Percentiles rank a stretch among this genome's conserved stretches.
Evolutionary conservation across 2,329 filamentous ascomycete species (phyloP).

Genomic region (Microdochium paspali): DNA sequence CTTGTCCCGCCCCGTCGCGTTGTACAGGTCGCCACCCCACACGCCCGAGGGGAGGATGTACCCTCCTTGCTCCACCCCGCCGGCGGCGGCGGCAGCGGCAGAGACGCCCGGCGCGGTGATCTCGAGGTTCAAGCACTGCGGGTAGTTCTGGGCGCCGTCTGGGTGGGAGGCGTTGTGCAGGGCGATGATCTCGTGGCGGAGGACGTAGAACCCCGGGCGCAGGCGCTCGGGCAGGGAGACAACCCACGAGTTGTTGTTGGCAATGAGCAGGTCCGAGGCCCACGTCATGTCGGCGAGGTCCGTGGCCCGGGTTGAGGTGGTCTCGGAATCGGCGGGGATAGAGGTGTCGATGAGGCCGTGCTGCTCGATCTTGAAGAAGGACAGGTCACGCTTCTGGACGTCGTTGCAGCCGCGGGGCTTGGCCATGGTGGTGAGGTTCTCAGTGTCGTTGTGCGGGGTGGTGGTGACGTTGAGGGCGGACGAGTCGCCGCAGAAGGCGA

Average conservation of each 20-base stretch:
- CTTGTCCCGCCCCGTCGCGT: conserved; percentile 8
- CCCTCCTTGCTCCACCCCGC: neutral
- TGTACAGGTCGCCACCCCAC: conserved; percentile 13
- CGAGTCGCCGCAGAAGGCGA: conserved; percentile 25
- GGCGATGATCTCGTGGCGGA: conserved; percentile 42
- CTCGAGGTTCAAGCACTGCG: conserved; percentile 48
- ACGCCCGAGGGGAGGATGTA: conserved; percentile 8
- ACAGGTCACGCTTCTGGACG: conserved; percentile 21
- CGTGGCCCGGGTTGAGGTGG: neutral
- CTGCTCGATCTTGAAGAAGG: conserved; percentile 25
- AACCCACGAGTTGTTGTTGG: conserved; percentile 38
- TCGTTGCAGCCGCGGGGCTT: conserved; percentile 13
- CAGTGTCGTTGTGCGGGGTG: neutral
- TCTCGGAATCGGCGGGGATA: too few species aligned
- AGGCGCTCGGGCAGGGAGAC: conserved; percentile 34
- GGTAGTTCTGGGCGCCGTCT: conserved; percentile 40
- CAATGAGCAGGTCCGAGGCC: conserved; percentile 31
- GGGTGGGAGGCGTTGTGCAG: conserved; percentile 32
- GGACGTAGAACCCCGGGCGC: conserved; percentile 37
- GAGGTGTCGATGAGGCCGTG: conserved; percentile 18
- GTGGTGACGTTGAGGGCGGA: neutral
- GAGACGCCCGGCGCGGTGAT: too few species aligned
- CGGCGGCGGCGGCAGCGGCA: conserved; percentile 29
- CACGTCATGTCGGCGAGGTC: conserved; percentile 20
- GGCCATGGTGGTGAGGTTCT: conserved; percentile 1